Base-by-base conservation (phyloP, 2,329 filamentous ascomycete species). In the Beauveria rudraprayagi region DNA sequence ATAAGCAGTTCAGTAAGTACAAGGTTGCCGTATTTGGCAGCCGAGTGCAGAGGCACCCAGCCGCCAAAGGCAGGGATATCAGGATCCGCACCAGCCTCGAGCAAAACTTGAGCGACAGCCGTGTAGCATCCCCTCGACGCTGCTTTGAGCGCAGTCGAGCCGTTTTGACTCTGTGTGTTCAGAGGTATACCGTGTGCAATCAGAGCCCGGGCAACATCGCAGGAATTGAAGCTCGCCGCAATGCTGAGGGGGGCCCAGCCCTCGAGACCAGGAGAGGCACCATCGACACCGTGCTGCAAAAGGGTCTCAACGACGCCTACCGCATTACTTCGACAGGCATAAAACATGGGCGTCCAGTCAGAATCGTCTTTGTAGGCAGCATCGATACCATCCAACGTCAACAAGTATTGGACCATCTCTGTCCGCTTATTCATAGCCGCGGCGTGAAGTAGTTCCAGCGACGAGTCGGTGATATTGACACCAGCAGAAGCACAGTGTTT, bases 1-100 rank as follows among this genome's bases (percentile, higher is more conserved):
- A 65, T 22, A 11, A 65, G 50, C 14, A 63, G 47, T 16, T 60
- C 37, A 2, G 61, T 56, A 9, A 65, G 44, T 9, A 47, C 2
- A 6, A 55, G 28, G 30, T 63, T 55, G 26, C 64, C 64, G 17
- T 57, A 62, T 14, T 62, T 61, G 8, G 64, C 63, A 4, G 64
- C 64, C 5, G 60, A 62, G 50, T 64, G 63, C 46, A 65, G 46
- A 14, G 64, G 60, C 47, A 61, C 63, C 61, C 62, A 65, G 14
- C 55, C 47, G 3, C 61, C 57, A 17, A 30, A 59, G 11, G 61
- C 60, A 17, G 61, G 47, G 6, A 43, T 43, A 28, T 63, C 28
- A 5, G 63, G 63, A n/a, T 61, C 48, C 4, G 63, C 64, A 10
- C 64, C 64, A 5, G 59, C 50, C 8, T 44, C 56, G 2, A 65